Base-by-base conservation (phyloP, 2,329 filamentous ascomycete genomes). In the Passalora sequoiae region DNA sequence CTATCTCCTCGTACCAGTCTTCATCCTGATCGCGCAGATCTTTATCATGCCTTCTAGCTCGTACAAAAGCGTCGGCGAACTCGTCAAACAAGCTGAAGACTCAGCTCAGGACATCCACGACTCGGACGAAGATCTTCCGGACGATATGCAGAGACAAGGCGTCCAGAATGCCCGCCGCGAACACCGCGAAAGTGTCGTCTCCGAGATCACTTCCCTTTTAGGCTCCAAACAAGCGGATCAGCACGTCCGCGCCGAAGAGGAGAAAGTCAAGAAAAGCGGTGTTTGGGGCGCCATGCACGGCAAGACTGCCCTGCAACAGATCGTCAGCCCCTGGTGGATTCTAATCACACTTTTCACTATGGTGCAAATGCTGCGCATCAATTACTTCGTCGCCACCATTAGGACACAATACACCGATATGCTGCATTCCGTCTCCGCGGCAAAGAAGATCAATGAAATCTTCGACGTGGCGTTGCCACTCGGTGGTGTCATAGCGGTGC, bases 341-440 rank as follows among this genome's bases (percentile, higher is more conserved):
- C 74, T 94, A 27, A 86, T 94, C 56, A 85, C 86, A 4, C 66
- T 88, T 15, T 91, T 94, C 63, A 94, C 87, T 3, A 65, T 75
- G 32, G 49, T 76, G 20, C 73, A 76, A 61, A 78, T 75, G 69
- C 58, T 62, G 10, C 58, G 71, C 7, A 94, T 94, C 74, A 94
- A 94, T 68, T 94, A 89, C 70, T 94, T 94, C 62, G 86, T 95
- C 40, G 87, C 89, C 3, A 94, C 89, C 2, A 83, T 94, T 50
- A 77, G 85, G 2, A 75, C 83, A 1, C 89, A 96, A 64, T 94
- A 94, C 66, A 77, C 80, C 32, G 83, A 81, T 56, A 76, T 96
- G 6, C 77, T 95, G 12, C 72, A 72, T 33, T 79, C 79, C 8
- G 70, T 72, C 46, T 63, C 69, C 1, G 72, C 75, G 44, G 86